Evolutionary conservation across 2,329 filamentous ascomycete genomes (phyloP).

Genomic region (Rhynchosporium agropyri): DNA sequence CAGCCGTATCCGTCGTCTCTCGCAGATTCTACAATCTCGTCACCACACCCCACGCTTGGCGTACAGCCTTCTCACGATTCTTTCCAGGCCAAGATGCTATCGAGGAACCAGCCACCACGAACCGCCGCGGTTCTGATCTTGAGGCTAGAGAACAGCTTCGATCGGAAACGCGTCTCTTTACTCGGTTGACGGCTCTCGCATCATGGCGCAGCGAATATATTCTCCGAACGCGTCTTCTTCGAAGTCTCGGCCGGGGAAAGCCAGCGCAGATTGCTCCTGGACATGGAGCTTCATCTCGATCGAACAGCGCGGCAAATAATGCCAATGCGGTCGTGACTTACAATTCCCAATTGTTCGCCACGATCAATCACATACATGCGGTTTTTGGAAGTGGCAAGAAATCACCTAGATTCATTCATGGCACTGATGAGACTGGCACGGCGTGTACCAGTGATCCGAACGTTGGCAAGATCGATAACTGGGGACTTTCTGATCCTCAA

Average conservation of each 20-base stretch:
- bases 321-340: slow-evolving; percentile 79
- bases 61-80: slow-evolving; percentile 86
- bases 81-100: slow-evolving; percentile 76
- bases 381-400: slow-evolving; percentile 75
- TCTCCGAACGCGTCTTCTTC: slow-evolving; percentile 78
- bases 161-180: slow-evolving; percentile 78
- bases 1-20: slow-evolving; percentile 81
- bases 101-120: slow-evolving; percentile 43
- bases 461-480: slow-evolving; percentile 74
- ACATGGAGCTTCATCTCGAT: slow-evolving; percentile 56
- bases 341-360: slow-evolving; percentile 78
- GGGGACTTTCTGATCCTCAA: slow-evolving; percentile 78
- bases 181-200: slow-evolving; percentile 78
- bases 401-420: slow-evolving; percentile 79
- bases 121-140: slow-evolving; percentile 47
- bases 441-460: slow-evolving; percentile 82
- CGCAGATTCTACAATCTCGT: slow-evolving; percentile 84
- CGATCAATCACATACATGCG: slow-evolving; percentile 79
- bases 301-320: slow-evolving; percentile 55
- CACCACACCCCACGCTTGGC: slow-evolving; percentile 91
- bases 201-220: slow-evolving; percentile 98
- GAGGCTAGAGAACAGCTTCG: slow-evolving; percentile 58
- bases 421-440: slow-evolving; percentile 74
- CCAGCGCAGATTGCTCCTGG: slow-evolving; percentile 61
- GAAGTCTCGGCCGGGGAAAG: slow-evolving; percentile 81